These are phyloP conservation scores for Chlorella sp. DNA, from an alignment of 139 green algal species.

Conservation along the genomic window DNA sequence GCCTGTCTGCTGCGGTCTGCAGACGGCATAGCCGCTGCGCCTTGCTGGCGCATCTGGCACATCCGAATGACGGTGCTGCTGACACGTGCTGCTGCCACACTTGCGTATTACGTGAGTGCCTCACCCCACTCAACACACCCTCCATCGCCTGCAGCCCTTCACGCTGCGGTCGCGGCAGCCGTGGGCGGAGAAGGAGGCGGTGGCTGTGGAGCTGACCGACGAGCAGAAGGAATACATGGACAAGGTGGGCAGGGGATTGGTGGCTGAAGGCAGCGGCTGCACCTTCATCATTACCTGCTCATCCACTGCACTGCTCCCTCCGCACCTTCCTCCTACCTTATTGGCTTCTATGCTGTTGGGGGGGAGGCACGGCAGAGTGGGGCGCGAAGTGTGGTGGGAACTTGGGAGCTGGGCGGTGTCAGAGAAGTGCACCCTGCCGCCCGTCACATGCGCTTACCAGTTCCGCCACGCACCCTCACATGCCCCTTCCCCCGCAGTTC, in stretches of 20 bases:
- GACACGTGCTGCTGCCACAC: too few species aligned
- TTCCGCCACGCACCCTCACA: background rate
- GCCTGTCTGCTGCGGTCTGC: background rate
- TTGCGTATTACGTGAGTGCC: too few species aligned
- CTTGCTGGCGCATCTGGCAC: background rate
- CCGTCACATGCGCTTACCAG: too few species aligned
- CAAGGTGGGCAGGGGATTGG: constrained; percentile 38
- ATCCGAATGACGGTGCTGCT: too few species aligned
- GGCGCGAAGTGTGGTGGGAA: too few species aligned
- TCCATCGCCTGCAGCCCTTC: constrained; percentile 52
- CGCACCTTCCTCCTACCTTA: too few species aligned
- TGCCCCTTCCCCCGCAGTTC: background rate
- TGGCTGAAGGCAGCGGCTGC: background rate
- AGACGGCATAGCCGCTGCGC: background rate
- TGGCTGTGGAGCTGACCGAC: constrained; percentile 75
- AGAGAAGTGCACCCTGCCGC: too few species aligned
- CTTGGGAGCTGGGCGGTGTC: too few species aligned
- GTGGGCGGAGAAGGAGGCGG: constrained; percentile 80
- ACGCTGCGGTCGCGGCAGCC: constrained; percentile 66
- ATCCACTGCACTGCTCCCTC: too few species aligned
- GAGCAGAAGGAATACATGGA: constrained; percentile 91
- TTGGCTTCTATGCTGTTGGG: too few species aligned
- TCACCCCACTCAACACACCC: too few species aligned
- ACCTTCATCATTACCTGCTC: background rate
- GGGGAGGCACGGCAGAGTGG: background rate